A percentile compares a stretch with the other conserved stretches of the same genome.
phyloP scores from a whole-genome alignment of 2,329 filamentous ascomycete species.

The Rosellinia necatrix region DNA sequence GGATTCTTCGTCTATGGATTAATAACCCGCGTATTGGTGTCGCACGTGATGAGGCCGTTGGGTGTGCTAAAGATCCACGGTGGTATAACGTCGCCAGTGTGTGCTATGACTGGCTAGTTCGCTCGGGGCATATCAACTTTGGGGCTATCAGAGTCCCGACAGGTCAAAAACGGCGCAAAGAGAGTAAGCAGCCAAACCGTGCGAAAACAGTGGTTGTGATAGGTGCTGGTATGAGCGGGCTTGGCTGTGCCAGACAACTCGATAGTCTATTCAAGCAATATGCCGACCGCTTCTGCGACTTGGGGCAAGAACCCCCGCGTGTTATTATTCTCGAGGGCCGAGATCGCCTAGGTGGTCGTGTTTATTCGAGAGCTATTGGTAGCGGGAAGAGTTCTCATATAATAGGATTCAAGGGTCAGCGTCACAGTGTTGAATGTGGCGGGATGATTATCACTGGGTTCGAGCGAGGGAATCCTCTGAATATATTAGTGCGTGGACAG shows the following conservation, averaged over 20 bases:
- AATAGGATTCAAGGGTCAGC: conserved; percentile 59
- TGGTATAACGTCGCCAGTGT: conserved; percentile 90
- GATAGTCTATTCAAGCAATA: conserved; percentile 86
- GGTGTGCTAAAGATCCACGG: conserved; percentile 82
- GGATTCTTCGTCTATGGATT: conserved; percentile 88
- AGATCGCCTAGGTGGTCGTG: conserved; percentile 83
- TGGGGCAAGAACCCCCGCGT: conserved; percentile 70
- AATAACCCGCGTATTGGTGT: conserved; percentile 84
- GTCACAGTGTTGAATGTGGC: conserved; percentile 91
- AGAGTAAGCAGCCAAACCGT: conserved; percentile 50
- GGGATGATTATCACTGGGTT: conserved; percentile 99
- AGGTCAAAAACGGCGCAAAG: conserved; percentile 47
- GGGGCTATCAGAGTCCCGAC: conserved; percentile 79
- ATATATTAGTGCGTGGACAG: conserved; percentile 88
- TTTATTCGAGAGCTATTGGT: conserved; percentile 79
- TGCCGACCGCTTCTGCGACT: conserved; percentile 65
- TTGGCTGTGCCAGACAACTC: conserved; percentile 90
- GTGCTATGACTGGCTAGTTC: conserved; percentile 89
- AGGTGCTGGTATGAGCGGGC: conserved; percentile 90
- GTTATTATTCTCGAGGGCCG: conserved; percentile 87
- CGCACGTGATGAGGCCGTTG: conserved; percentile 81
- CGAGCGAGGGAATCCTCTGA: conserved; percentile 91
- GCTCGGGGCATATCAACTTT: conserved; percentile 94
- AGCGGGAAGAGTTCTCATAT: conserved; percentile 59
- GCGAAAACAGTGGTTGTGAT: conserved; percentile 82